phyloP scores from a whole-genome alignment of 345 rosid genomes.

The Gossypium sturtianum region DNA sequence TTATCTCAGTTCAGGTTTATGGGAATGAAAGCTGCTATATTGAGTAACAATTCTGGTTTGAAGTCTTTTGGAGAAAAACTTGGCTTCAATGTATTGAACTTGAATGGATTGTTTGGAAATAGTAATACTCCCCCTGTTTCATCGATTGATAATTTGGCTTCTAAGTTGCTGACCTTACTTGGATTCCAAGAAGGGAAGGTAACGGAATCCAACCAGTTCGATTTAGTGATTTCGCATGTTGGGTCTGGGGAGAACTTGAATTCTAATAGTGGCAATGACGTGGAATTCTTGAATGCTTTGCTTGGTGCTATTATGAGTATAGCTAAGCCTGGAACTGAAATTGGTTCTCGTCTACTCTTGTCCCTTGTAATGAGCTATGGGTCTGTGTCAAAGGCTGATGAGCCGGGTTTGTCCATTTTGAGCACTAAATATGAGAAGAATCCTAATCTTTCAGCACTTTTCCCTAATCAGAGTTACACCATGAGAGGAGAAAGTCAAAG shows the following conservation, averaged over 20 bases:
- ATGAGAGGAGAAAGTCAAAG: conserved; percentile 70
- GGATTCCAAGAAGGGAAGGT: conserved; percentile 65
- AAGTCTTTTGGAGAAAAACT: conserved; percentile 48
- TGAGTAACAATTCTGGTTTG: conserved; percentile 41
- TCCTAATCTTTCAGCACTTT: conserved; percentile 36
- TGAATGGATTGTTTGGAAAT: conserved; percentile 29
- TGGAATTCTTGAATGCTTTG: conserved; percentile 46
- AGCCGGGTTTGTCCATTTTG: conserved; percentile 34
- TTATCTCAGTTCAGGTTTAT: conserved; percentile 46
- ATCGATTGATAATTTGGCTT: conserved; percentile 28
- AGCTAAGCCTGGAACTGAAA: conserved; percentile 56
- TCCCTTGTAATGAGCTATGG: conserved; percentile 79
- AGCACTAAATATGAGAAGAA: conserved; percentile 24
- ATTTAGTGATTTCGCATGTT: conserved; percentile 61
- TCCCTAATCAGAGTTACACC: conserved; percentile 79
- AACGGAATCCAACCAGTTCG: conserved; percentile 44
- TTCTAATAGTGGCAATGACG: conserved; percentile 18
- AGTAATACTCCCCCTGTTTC: conserved; percentile 13
- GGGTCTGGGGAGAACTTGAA: conserved; percentile 35
- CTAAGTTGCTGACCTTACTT: conserved; percentile 46
- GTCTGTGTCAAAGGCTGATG: conserved; percentile 31
- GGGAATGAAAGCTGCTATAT: conserved; percentile 75
- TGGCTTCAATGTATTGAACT: conserved; percentile 41
- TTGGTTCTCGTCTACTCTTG: conserved; percentile 57
- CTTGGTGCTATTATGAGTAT: conserved; percentile 37